phyloP scores from a whole-genome alignment of 73 alveolate genomes.

The Symbiodinium pilosum region DNA sequence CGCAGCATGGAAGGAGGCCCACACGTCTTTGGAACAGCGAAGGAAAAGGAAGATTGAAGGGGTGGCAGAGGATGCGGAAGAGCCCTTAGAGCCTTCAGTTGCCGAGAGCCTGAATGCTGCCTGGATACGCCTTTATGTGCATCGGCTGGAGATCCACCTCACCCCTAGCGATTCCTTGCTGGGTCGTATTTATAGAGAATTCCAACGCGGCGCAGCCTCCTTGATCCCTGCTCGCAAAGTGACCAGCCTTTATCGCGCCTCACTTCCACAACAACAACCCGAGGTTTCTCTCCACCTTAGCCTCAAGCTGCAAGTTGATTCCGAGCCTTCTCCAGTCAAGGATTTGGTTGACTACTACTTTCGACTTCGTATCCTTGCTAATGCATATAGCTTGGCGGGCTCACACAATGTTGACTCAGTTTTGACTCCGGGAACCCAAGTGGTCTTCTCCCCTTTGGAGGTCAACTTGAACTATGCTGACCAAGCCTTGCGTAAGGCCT shows the following conservation, averaged over 20 bases:
- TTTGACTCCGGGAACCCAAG: background rate
- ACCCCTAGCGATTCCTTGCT: background rate
- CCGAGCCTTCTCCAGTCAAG: background rate
- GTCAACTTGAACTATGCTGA: background rate
- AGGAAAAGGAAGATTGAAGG: constrained; percentile 1
- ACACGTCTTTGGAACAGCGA: background rate
- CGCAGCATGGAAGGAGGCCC: background rate
- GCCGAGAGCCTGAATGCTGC: background rate
- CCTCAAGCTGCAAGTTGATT: background rate
- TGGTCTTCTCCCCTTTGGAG: background rate
- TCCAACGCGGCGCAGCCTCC: background rate
- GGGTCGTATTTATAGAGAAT: background rate
- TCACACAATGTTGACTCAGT: background rate
- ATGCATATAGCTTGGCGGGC: constrained; percentile 7
- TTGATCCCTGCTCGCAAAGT: background rate
- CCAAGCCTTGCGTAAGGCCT: background rate
- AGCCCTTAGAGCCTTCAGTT: background rate
- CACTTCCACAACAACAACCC: background rate
- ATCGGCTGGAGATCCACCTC: background rate
- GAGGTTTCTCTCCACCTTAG: background rate
- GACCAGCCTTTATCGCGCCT: background rate
- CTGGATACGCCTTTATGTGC: background rate
- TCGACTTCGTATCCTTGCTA: background rate
- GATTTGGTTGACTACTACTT: background rate
- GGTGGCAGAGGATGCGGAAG: background rate